These are phyloP conservation scores for Penicillium coffeae DNA, from an alignment of 495 filamentous ascomycete species.

Conservation along the genomic window DNA sequence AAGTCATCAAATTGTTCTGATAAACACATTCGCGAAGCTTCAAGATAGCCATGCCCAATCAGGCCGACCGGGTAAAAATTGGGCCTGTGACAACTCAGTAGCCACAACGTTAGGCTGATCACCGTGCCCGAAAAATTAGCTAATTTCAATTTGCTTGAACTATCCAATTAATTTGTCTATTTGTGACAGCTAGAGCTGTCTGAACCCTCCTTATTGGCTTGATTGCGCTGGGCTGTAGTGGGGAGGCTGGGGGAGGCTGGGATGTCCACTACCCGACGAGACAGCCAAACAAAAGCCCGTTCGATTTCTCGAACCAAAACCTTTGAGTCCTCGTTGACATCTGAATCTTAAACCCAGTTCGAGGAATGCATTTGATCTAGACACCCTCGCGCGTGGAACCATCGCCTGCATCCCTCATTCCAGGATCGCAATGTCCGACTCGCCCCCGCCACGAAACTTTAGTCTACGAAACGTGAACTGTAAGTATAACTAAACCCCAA, in stretches of 20 bases:
- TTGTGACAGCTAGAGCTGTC: conserved; percentile 14
- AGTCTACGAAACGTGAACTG: conserved; percentile 30
- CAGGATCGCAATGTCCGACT: conserved; percentile 19
- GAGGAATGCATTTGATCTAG: conserved; percentile 26
- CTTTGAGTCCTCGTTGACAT: conserved; percentile 12
- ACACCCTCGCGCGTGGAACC: conserved; percentile 8
- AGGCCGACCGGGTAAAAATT: conserved; percentile 1
- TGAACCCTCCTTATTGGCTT: conserved; percentile 22
- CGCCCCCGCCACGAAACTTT: conserved; percentile 19
- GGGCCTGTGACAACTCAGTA: conserved; percentile 5
- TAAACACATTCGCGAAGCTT: conserved; percentile 14
- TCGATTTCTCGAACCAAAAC: conserved; percentile 8
- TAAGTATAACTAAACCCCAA: conserved; percentile 16
- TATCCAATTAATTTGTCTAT: conserved; percentile 16
- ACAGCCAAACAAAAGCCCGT: conserved; percentile 25
- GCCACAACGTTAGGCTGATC: conserved; percentile 6
- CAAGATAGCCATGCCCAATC: not conserved
- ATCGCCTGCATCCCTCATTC: conserved; percentile 14
- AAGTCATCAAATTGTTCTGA: not conserved
- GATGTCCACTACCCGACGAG: conserved; percentile 13
- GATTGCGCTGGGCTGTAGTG: conserved; percentile 1
- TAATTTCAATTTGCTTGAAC: conserved; percentile 12
- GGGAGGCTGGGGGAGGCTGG: conserved; percentile 33
- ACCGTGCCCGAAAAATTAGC: not conserved
- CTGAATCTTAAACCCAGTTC: conserved; percentile 7